Evolutionary conservation across 768 basidiomycete genomes (phyloP).

Genomic region (Rickenella mellea): DNA sequence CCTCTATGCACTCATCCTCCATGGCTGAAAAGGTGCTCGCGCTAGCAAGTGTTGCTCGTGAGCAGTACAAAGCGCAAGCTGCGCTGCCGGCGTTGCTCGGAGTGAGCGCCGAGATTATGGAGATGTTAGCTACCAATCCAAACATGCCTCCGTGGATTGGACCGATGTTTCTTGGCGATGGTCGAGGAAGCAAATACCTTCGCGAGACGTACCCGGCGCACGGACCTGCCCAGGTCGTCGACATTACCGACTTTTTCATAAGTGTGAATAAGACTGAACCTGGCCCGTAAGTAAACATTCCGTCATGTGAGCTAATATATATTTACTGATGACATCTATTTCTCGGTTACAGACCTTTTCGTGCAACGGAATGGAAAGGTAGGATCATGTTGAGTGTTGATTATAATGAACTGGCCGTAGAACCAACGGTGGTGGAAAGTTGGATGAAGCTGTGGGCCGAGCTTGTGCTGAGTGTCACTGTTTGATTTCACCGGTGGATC

Average conservation of each 20-base stretch:
- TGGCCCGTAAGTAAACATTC: slow-evolving; percentile 19
- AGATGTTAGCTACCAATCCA: slow-evolving; percentile 7
- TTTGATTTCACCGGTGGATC: no score
- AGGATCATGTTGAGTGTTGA: slow-evolving; percentile 15
- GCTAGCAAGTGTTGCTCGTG: slow-evolving; percentile 3
- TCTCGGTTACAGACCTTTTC: slow-evolving; percentile 16
- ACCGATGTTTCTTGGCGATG: slow-evolving; percentile 15
- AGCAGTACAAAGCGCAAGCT: slow-evolving; percentile 8
- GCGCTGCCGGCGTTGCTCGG: slow-evolving; percentile 9
- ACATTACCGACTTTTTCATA: slow-evolving; percentile 12
- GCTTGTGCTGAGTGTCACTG: no score
- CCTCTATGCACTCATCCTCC: slow-evolving; percentile 4
- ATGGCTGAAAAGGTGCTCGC: slow-evolving; percentile 1
- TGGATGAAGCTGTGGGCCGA: slow-evolving; percentile 5
- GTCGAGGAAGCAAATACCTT: slow-evolving; percentile 11
- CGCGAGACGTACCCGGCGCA: slow-evolving; percentile 4
- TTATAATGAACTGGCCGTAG: slow-evolving; percentile 12
- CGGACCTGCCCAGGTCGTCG: slow-evolving; percentile 4
- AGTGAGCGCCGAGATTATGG: slow-evolving; percentile 7
- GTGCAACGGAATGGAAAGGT: slow-evolving; percentile 15
- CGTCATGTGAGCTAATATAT: no score
- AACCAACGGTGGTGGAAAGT: slow-evolving; percentile 4
- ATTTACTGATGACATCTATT: no score
- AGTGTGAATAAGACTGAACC: slow-evolving; percentile 16
- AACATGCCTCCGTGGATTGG: slow-evolving; percentile 9